A percentile compares a stretch with the other conserved stretches of the same genome.
phyloP scores from a whole-genome alignment of 1,284 basidiomycete genomes.

The Wolfiporia cocos region DNA sequence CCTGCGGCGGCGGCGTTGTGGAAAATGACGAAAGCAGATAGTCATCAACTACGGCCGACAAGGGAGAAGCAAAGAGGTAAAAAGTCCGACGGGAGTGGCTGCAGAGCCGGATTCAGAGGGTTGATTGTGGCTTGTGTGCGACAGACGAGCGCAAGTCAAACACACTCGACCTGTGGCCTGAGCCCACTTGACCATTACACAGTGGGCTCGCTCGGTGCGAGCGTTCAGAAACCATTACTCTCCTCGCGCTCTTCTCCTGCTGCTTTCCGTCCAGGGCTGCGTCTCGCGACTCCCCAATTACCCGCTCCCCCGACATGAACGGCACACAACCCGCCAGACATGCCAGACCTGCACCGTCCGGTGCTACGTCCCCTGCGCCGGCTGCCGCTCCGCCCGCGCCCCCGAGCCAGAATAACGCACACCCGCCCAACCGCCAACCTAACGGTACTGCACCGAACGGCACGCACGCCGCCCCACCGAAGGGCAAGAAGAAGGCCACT shows the following conservation, averaged over 20 bases:
- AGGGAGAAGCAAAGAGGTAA: too few species aligned
- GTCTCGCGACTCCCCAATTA: slow-evolving; percentile 2
- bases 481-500: slow-evolving; percentile 60
- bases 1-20: too few species aligned
- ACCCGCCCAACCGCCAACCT: slow-evolving; percentile 21
- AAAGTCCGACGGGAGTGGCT: too few species aligned
- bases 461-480: slow-evolving; percentile 26
- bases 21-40: too few species aligned
- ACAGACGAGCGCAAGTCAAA: too few species aligned
- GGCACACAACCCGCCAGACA: slow-evolving; percentile 29
- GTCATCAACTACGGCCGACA: too few species aligned
- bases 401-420: slow-evolving; percentile 20
- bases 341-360: slow-evolving; percentile 39
- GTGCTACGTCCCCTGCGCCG: slow-evolving; percentile 56
- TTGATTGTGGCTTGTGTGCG: too few species aligned
- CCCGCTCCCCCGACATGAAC: slow-evolving; percentile 30
- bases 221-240: too few species aligned
- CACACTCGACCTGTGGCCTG: too few species aligned
- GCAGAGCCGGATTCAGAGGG: too few species aligned
- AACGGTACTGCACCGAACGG: slow-evolving; percentile 26
- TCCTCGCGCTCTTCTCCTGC: slow-evolving; percentile 8
- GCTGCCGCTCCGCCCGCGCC: slow-evolving; percentile 42
- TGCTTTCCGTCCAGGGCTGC: slow-evolving; percentile 7
- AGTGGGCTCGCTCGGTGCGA: too few species aligned
- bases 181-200: too few species aligned